Evolutionary conservation across 129 eudicot genomes (phyloP).

Genomic region (Escallonia rubra): DNA sequence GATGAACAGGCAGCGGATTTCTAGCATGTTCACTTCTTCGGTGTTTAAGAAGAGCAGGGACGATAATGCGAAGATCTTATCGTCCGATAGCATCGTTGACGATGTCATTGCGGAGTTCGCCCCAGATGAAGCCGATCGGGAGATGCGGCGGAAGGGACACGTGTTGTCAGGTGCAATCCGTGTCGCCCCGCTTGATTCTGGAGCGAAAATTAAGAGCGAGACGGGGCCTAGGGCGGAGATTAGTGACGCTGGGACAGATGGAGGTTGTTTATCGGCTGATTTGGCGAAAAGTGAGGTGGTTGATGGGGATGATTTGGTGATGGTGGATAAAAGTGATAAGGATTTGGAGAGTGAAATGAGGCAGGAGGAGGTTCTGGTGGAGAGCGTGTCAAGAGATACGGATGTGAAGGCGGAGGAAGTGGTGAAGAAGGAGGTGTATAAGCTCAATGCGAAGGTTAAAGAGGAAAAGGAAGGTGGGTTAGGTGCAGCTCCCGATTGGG

Average conservation of each 20-base stretch:
- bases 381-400: conserved; percentile 12
- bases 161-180: conserved; percentile 1
- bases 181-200: not conserved
- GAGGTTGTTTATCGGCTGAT: conserved; percentile 8
- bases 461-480: conserved; percentile 53
- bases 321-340: not conserved
- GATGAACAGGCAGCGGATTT: conserved; percentile 84
- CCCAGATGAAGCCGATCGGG: conserved; percentile 78
- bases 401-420: conserved; percentile 36
- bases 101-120: conserved; percentile 88
- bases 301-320: not conserved
- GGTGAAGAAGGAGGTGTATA: conserved; percentile 34
- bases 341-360: conserved; percentile 5
- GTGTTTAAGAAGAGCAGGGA: conserved; percentile 61
- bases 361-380: conserved; percentile 17
- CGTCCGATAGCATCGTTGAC: conserved; percentile 74
- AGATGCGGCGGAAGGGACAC: conserved; percentile 53
- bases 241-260: conserved; percentile 2
- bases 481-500: conserved; percentile 77
- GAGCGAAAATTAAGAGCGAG: conserved; percentile 28
- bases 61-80: conserved; percentile 23
- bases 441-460: conserved; percentile 64
- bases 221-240: conserved; percentile 17
- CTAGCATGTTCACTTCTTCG: conserved; percentile 71
- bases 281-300: conserved; percentile 4